Evolutionary conservation across 1,284 basidiomycete genomes (phyloP).

Genomic region (Tilletia setariae): DNA sequence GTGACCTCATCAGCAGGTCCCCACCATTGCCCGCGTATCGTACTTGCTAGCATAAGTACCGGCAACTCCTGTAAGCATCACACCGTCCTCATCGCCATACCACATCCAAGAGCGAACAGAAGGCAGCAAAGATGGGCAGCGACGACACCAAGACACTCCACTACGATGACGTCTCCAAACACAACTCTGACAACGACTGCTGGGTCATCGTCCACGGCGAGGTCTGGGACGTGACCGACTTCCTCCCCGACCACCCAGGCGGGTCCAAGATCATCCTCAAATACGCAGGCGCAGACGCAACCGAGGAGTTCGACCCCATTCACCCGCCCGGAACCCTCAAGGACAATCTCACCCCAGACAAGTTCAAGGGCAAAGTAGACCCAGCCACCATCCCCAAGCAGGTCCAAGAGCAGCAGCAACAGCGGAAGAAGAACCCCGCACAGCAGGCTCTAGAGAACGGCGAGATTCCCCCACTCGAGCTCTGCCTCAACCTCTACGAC

Average conservation of each 20-base stretch:
- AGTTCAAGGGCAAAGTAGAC: constrained; percentile 47
- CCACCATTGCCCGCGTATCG: too few species aligned
- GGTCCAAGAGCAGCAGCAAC: constrained; percentile 18
- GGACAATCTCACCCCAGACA: constrained; percentile 46
- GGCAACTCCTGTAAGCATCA: too few species aligned
- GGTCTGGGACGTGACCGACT: constrained; percentile 74
- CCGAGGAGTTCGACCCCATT: constrained; percentile 50
- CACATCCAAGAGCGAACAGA: too few species aligned
- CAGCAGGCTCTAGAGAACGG: constrained; percentile 26
- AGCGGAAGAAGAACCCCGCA: constrained; percentile 12
- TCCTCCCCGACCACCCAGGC: constrained; percentile 58
- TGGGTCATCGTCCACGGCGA: constrained; percentile 83
- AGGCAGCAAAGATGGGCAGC: constrained; percentile 12
- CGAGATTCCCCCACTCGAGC: constrained; percentile 64
- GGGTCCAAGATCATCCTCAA: constrained; percentile 28
- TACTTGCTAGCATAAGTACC: too few species aligned
- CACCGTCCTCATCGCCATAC: too few species aligned
- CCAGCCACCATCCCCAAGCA: constrained; percentile 34
- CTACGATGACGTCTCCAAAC: constrained; percentile 64
- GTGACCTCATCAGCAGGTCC: too few species aligned
- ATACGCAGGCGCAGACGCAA: constrained; percentile 32
- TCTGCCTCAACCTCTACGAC: constrained; percentile 83
- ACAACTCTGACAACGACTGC: constrained; percentile 70
- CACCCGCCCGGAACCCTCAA: constrained; percentile 52
- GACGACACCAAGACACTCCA: constrained; percentile 49